Evolutionary conservation across 2,329 filamentous ascomycete species (phyloP), one percentile per base, ranked within the genome.

Genomic region (Pseudogymnoascus sp.): DNA sequence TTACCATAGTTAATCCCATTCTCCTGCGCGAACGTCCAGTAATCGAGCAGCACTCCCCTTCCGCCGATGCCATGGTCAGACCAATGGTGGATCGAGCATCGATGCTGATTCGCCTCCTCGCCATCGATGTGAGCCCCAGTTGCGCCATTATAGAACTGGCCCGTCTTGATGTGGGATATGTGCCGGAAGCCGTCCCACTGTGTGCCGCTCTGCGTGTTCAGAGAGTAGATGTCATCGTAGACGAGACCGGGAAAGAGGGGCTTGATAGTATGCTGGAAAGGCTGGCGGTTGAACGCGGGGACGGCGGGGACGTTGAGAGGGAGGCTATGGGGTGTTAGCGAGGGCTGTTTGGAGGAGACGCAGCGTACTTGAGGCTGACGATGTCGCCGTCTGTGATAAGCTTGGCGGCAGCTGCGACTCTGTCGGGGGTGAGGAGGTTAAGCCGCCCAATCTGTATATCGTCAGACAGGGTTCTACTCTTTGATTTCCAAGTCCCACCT

Each of bases 171-270:
- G 59, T 68, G 65, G 36, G 68, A 63, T 6, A 70, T 64, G 47
- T 82, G 80, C 60, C 81, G 74, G 25, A 82, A 70, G 0, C 80
- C 80, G 65, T 83, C 81, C 81, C 81, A 85, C 69, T 85, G 82
- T 43, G 78, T 81, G 37, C 79, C 81, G 6, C 76, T 76, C 70
- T 84, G 82, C 0, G 82, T 79, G 69, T 85, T 85, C 66, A 84
- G 80, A 0, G 75, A 76, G 76, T 82, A 81, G 30, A 79, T 73
- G 69, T 87, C 83, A 68, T 87, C 84, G 68, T 87, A 85, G 25
- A 84, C 69, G n/a, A 64, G 2, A 2, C 65, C 65, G 0, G 65
- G 61, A 2, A 57, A 50, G 36, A 71, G 64, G 57, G 62, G n/a
- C 60, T 69, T 69, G 57, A 72, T 71, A 15, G 68, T 65, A 36